A percentile compares a stretch with the other conserved stretches of the same genome.
phyloP scores from a whole-genome alignment of 345 rosid species.

The Murraya koenigii region DNA sequence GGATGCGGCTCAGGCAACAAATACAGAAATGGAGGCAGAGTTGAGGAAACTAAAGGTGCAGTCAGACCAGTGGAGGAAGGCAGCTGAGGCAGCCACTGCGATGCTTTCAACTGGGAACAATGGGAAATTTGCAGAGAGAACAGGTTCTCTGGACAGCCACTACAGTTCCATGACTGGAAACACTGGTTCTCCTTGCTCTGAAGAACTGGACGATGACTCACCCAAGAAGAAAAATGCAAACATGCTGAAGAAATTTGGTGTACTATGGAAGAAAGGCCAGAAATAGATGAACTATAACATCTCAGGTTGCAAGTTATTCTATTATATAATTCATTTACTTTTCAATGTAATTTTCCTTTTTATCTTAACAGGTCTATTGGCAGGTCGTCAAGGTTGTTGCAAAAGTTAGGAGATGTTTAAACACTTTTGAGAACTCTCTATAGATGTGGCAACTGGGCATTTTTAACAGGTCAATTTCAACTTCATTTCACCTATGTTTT shows the following conservation, averaged over 20 bases:
- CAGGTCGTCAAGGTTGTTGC: background rate
- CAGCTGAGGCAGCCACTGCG: slow-evolving; percentile 93
- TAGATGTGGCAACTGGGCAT: slow-evolving; percentile 7
- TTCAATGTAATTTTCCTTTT: background rate
- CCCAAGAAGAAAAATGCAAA: slow-evolving; percentile 89
- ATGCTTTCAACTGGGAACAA: slow-evolving; percentile 75
- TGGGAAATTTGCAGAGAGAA: slow-evolving; percentile 63
- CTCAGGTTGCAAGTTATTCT: background rate
- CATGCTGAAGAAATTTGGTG: slow-evolving; percentile 90
- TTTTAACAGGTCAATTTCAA: slow-evolving; percentile 8
- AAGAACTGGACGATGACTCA: slow-evolving; percentile 84
- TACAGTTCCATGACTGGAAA: slow-evolving; percentile 38
- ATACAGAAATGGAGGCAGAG: slow-evolving; percentile 79
- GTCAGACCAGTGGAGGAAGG: slow-evolving; percentile 98
- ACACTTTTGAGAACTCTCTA: background rate
- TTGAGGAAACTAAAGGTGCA: slow-evolving; percentile 91
- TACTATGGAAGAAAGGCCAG: slow-evolving; percentile 85
- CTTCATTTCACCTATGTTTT: background rate
- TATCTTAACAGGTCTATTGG: background rate
- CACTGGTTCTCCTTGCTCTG: slow-evolving; percentile 64
- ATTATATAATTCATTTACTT: background rate
- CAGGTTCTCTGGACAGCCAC: slow-evolving; percentile 53
- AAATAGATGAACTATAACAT: slow-evolving; percentile 26
- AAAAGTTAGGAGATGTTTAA: background rate
- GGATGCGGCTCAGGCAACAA: slow-evolving; percentile 70